Conservation (phyloP, 2,329 filamentous ascomycete genomes). For the Sclerotinia borealis region DNA sequence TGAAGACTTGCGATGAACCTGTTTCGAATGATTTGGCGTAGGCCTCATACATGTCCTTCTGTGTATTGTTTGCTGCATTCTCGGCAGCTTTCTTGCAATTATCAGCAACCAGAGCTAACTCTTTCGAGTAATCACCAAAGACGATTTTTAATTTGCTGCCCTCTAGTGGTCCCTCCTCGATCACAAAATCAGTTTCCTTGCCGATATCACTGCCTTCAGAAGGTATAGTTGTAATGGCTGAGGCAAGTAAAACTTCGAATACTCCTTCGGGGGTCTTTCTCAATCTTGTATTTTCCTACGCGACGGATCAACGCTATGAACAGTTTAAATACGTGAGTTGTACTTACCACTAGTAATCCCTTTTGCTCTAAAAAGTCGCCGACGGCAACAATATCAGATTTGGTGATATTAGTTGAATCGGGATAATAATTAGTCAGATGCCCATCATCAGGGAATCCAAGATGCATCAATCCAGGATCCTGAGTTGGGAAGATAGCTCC, state of each 20-base stretch:
- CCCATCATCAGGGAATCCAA: constrained; percentile 68
- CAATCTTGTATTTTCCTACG: constrained; percentile 67
- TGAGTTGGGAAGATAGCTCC: constrained; percentile 67
- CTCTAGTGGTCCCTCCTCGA: constrained; percentile 53
- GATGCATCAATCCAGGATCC: constrained; percentile 60
- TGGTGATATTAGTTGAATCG: constrained; percentile 65
- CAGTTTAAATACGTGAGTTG: not conserved
- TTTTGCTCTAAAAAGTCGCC: constrained; percentile 69
- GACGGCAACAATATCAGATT: constrained; percentile 66
- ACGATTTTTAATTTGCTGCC: constrained; percentile 65
- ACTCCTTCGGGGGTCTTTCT: constrained; percentile 57
- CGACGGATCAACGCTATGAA: not conserved
- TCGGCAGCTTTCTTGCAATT: constrained; percentile 63
- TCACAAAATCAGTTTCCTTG: constrained; percentile 53
- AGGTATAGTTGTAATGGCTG: constrained; percentile 55
- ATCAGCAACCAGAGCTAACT: constrained; percentile 64
- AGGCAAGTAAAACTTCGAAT: constrained; percentile 72
- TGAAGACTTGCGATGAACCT: constrained; percentile 71
- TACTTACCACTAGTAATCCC: constrained; percentile 51
- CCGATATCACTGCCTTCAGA: constrained; percentile 61
- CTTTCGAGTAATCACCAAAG: constrained; percentile 67
- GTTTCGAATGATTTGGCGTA: constrained; percentile 70
- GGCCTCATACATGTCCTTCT: constrained; percentile 66
- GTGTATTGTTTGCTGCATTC: constrained; percentile 66
- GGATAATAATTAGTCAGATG: constrained; percentile 82